Percentiles rank a stretch among this genome's conserved stretches.
These are phyloP conservation scores for Fomitopsis pinicola DNA, from an alignment of 1,284 basidiomycete genomes.

Conservation along the genomic window DNA sequence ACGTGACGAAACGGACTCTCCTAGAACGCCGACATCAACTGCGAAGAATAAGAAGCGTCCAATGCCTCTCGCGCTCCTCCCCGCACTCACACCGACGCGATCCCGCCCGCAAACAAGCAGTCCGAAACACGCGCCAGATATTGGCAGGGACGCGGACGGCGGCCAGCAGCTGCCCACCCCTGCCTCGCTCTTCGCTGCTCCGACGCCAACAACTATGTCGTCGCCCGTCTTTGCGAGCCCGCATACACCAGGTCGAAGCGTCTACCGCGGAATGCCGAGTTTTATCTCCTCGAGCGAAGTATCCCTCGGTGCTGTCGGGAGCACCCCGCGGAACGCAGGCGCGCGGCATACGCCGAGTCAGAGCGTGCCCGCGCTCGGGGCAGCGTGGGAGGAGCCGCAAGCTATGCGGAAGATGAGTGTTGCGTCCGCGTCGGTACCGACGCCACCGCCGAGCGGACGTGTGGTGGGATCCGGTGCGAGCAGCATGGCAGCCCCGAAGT, in stretches of 20 bases:
- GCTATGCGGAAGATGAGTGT: background rate
- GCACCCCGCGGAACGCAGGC: slow-evolving; percentile 5
- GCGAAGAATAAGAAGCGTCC: background rate
- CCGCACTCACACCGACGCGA: background rate
- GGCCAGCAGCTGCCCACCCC: slow-evolving; percentile 1
- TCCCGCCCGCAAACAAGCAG: background rate
- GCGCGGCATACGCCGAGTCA: background rate
- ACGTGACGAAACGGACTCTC: background rate
- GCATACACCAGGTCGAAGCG: slow-evolving; percentile 4
- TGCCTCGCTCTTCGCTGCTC: background rate
- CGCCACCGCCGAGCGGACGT: background rate
- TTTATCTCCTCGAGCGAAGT: background rate
- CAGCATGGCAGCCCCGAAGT: background rate
- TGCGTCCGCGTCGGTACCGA: background rate
- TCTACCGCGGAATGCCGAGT: background rate
- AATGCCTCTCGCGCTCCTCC: background rate
- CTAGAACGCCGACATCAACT: background rate
- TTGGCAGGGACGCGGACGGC: background rate
- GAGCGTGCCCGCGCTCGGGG: background rate
- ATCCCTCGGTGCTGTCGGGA: slow-evolving; percentile 20
- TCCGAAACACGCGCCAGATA: too few species aligned
- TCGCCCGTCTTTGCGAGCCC: background rate
- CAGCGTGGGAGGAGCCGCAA: slow-evolving; percentile 1
- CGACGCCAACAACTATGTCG: slow-evolving; percentile 2
- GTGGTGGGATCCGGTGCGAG: background rate